These are phyloP conservation scores for Trametes cingulata DNA, from an alignment of 768 basidiomycete species.

Conservation along the genomic window DNA sequence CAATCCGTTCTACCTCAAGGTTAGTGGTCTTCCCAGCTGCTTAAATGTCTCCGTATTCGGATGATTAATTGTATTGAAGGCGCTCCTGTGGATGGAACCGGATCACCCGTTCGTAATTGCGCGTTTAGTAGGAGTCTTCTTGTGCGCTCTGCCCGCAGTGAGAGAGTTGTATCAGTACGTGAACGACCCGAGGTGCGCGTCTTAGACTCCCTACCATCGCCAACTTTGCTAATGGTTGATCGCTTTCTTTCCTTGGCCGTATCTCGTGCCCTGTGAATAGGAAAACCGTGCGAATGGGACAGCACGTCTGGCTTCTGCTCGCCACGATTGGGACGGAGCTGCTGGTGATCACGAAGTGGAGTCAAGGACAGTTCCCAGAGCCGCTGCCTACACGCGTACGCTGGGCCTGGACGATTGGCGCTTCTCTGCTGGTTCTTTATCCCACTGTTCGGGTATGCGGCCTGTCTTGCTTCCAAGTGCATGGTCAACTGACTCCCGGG, in stretches of 20 bases:
- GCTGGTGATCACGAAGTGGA: slow-evolving; percentile 82
- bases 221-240: slow-evolving; percentile 9
- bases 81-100: slow-evolving; percentile 85
- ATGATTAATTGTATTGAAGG: slow-evolving; percentile 36
- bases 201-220: slow-evolving; percentile 4
- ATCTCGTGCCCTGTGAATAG: slow-evolving; percentile 38
- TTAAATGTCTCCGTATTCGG: slow-evolving; percentile 1
- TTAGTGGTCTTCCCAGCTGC: slow-evolving; percentile 28
- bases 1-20: slow-evolving; percentile 89
- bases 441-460: slow-evolving; percentile 58
- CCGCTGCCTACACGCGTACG: slow-evolving; percentile 64
- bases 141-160: slow-evolving; percentile 85
- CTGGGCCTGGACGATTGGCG: slow-evolving; percentile 67
- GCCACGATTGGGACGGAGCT: slow-evolving; percentile 85
- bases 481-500: slow-evolving; percentile 22
- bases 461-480: slow-evolving; percentile 8
- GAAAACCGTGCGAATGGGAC: slow-evolving; percentile 84
- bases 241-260: slow-evolving; percentile 8
- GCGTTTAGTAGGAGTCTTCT: slow-evolving; percentile 70
- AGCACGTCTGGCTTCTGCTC: slow-evolving; percentile 83
- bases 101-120: slow-evolving; percentile 83
- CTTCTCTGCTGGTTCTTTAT: slow-evolving; percentile 63
- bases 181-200: slow-evolving; percentile 71
- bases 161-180: slow-evolving; percentile 84
- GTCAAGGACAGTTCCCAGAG: slow-evolving; percentile 64